Evolutionary conservation across 176 grass and related monocot genomes (phyloP).

Genomic region (Luzula sylvatica): DNA sequence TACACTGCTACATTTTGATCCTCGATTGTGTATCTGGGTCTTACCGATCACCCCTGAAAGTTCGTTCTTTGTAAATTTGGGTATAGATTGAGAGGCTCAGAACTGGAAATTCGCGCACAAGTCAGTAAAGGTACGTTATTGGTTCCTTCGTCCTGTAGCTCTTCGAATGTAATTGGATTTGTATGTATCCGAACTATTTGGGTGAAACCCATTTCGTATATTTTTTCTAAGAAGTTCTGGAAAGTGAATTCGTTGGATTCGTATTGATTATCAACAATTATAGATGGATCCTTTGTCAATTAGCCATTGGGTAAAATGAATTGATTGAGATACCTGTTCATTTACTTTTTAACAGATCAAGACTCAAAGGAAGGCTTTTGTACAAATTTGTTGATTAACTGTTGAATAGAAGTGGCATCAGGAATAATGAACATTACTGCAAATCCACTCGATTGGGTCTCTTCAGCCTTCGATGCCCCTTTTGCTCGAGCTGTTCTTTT

Average conservation of each 20-base stretch:
- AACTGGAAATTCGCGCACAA: not conserved
- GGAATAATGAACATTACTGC: slow-evolving; percentile 55
- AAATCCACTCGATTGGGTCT: slow-evolving; percentile 46
- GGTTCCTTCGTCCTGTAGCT: not conserved
- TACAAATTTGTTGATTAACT: not conserved
- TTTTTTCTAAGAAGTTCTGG: not conserved
- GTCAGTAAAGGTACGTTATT: too few relatives aligned
- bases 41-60: too few relatives aligned
- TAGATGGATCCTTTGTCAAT: too few relatives aligned
- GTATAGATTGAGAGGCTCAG: too few relatives aligned
- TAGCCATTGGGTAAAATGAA: too few relatives aligned
- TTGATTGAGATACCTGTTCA: too few relatives aligned
- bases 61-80: too few relatives aligned
- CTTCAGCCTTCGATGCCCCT: slow-evolving; percentile 59
- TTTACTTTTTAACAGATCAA: too few relatives aligned
- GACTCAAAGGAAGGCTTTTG: too few relatives aligned
- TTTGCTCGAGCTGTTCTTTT: slow-evolving; percentile 71
- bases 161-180: not conserved
- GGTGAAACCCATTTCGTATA: not conserved
- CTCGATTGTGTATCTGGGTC: not conserved
- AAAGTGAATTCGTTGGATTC: not conserved
- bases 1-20: not conserved
- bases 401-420: slow-evolving; percentile 34
- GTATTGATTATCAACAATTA: not conserved
- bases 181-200: not conserved